phyloP scores from a whole-genome alignment of 2,329 filamentous ascomycete species.

The Alternaria brassicae region DNA sequence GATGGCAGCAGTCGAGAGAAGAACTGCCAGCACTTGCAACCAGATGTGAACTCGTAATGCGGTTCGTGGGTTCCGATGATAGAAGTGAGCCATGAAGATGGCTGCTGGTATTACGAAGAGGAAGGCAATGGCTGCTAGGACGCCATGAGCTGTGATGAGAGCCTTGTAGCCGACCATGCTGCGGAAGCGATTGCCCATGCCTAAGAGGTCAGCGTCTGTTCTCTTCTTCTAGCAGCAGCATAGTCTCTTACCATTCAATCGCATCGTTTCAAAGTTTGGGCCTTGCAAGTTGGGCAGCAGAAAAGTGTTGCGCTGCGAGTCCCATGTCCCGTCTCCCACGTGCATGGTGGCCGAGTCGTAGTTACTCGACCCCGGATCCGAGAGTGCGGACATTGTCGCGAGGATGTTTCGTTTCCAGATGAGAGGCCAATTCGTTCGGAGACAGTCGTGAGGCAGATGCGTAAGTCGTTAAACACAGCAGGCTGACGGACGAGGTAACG shows the following conservation, averaged over 20 bases:
- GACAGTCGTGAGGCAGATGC: slow-evolving; percentile 15
- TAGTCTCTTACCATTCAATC: slow-evolving; percentile 72
- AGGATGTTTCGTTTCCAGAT: background rate
- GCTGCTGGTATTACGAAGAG: slow-evolving; percentile 75
- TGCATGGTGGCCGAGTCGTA: slow-evolving; percentile 77
- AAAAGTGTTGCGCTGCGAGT: slow-evolving; percentile 77
- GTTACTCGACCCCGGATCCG: slow-evolving; percentile 73
- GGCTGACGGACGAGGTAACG: slow-evolving; percentile 12
- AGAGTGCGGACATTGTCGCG: slow-evolving; percentile 56
- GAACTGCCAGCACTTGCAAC: slow-evolving; percentile 72
- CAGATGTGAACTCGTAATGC: slow-evolving; percentile 76
- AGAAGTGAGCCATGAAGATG: slow-evolving; percentile 77
- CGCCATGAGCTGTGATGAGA: slow-evolving; percentile 73
- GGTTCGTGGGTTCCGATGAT: slow-evolving; percentile 65
- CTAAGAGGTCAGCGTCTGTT: slow-evolving; percentile 52
- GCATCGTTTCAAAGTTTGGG: slow-evolving; percentile 81
- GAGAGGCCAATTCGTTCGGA: background rate
- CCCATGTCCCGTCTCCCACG: slow-evolving; percentile 86
- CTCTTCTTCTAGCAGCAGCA: background rate
- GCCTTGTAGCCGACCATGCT: slow-evolving; percentile 72
- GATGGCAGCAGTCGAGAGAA: slow-evolving; percentile 74
- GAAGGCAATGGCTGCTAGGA: slow-evolving; percentile 76
- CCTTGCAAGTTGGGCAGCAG: slow-evolving; percentile 78
- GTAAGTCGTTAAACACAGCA: slow-evolving; percentile 11
- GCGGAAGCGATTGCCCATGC: slow-evolving; percentile 83